Conservation (phyloP, 106 monocot genomes). For the Hemerocallis citrina region DNA sequence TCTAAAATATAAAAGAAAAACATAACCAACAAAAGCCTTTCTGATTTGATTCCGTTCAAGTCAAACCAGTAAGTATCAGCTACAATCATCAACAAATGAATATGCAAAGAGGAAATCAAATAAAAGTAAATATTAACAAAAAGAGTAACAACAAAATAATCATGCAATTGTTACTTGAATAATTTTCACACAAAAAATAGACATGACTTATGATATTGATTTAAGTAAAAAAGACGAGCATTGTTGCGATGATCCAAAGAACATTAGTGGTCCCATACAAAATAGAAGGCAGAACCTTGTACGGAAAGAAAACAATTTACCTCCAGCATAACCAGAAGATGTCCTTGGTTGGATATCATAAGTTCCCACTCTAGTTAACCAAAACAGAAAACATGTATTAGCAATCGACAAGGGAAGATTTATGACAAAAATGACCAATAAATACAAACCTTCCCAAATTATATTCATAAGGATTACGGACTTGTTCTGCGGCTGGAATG, state of each 20-base stretch:
- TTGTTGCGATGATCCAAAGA: not conserved
- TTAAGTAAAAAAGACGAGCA: not conserved
- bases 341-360: conserved; percentile 12
- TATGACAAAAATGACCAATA: not conserved
- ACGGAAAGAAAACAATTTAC: not conserved
- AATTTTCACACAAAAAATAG: not conserved
- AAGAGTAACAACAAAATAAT: not conserved
- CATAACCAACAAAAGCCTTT: no score
- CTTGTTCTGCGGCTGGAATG: conserved; percentile 24
- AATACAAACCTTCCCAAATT: conserved; percentile 16
- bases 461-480: conserved; percentile 17
- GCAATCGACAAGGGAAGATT: not conserved
- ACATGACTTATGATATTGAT: not conserved
- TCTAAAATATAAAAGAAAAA: no score
- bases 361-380: conserved; percentile 7
- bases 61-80: no score
- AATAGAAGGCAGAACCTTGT: not conserved
- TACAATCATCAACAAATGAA: not conserved
- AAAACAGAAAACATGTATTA: not conserved
- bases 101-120: no score
- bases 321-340: conserved; percentile 16
- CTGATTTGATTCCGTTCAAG: not conserved
- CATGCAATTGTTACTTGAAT: not conserved
- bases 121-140: not conserved
- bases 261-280: not conserved